Conservation (phyloP, 2,329 filamentous ascomycete species). For the Coniochaeta hoffmannii region DNA sequence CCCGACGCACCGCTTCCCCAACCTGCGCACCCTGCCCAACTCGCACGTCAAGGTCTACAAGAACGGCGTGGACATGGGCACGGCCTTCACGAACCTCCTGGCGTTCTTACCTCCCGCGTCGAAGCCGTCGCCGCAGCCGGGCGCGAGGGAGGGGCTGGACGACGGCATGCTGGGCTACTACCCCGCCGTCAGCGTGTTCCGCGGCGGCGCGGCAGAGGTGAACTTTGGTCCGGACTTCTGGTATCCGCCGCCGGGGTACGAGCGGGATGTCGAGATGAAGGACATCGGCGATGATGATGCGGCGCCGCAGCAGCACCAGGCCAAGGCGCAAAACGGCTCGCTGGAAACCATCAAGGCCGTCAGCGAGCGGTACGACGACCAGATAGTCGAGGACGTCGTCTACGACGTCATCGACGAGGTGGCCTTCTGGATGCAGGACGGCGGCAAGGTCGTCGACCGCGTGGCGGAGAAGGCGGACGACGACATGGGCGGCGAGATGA, state of each 20-base stretch:
- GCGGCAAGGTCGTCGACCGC: slow-evolving; percentile 39
- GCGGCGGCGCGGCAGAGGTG: slow-evolving; percentile 81
- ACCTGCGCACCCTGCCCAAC: slow-evolving; percentile 79
- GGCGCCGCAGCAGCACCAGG: not conserved
- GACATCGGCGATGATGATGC: slow-evolving; percentile 22
- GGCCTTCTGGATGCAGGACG: slow-evolving; percentile 76
- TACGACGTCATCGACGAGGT: slow-evolving; percentile 94
- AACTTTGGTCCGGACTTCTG: slow-evolving; percentile 95
- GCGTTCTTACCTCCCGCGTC: slow-evolving; percentile 90
- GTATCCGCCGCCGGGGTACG: slow-evolving; percentile 64
- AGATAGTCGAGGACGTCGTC: slow-evolving; percentile 89
- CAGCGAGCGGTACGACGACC: slow-evolving; percentile 77
- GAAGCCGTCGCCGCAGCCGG: slow-evolving; percentile 60
- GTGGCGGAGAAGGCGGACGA: slow-evolving; percentile 26
- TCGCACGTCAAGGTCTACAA: slow-evolving; percentile 88
- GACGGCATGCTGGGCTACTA: slow-evolving; percentile 96
- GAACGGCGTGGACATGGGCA: slow-evolving; percentile 81
- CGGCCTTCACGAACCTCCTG: slow-evolving; percentile 78
- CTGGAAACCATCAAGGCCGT: slow-evolving; percentile 38
- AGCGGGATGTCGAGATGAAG: slow-evolving; percentile 41
- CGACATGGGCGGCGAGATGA: slow-evolving; percentile 11
- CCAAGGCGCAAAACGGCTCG: not conserved
- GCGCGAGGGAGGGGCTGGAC: slow-evolving; percentile 79
- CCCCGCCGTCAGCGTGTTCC: slow-evolving; percentile 85
- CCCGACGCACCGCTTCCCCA: slow-evolving; percentile 63